Percentiles rank a stretch among this genome's conserved stretches.
Conservation (phyloP, 345 rosid species). For the Camelina neglecta region DNA sequence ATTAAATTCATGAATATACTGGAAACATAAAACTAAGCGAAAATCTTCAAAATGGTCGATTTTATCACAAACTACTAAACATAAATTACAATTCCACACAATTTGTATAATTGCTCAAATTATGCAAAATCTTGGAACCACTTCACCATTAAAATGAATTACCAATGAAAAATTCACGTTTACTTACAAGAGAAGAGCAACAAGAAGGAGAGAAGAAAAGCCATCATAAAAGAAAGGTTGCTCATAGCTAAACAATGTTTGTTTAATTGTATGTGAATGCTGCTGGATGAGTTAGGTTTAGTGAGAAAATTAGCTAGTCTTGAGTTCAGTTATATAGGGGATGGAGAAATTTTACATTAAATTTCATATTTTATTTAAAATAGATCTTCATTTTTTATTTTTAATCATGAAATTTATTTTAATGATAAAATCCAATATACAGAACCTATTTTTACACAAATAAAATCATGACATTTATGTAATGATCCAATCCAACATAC, state of each 20-base stretch:
- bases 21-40: neutral
- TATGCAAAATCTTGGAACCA: neutral
- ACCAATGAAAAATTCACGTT: neutral
- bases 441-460: neutral
- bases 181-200: slow-evolving; percentile 2
- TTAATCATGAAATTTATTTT: neutral
- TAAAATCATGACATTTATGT: neutral
- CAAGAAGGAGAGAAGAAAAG: neutral
- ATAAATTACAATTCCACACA: neutral
- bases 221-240: neutral
- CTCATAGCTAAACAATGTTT: neutral
- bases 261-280: slow-evolving; percentile 1
- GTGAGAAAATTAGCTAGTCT: neutral
- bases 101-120: neutral
- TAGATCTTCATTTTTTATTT: neutral
- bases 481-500: neutral
- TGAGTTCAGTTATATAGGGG: neutral
- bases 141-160: neutral
- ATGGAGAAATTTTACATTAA: neutral
- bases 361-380: neutral
- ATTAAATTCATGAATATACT: too few relatives aligned
- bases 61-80: neutral
- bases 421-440: neutral
- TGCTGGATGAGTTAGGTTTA: neutral
- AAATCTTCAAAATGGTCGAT: too few relatives aligned